A percentile compares a stretch with the other conserved stretches of the same genome.
phyloP scores from a whole-genome alignment of 2,329 filamentous ascomycete genomes.

The Herpotrichia juniperi region DNA sequence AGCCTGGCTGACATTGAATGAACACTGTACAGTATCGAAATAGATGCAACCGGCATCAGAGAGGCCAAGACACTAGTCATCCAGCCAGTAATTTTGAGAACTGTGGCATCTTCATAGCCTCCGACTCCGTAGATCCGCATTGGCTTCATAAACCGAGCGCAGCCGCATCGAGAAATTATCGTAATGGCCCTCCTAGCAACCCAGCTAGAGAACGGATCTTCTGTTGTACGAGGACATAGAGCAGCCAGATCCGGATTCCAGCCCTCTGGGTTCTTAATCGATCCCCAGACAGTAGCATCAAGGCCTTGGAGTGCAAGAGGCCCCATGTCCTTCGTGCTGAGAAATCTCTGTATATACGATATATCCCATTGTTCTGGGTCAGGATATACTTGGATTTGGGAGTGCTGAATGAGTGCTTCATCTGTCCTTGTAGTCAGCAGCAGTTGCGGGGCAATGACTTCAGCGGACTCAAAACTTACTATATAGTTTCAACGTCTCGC shows the following conservation, averaged over 20 bases:
- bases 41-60: conserved; percentile 26
- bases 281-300: background rate
- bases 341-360: conserved; percentile 19
- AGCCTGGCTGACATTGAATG: conserved; percentile 17
- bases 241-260: background rate
- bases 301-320: background rate
- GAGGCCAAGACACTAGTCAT: conserved; percentile 26
- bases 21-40: conserved; percentile 19
- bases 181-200: conserved; percentile 13
- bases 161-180: conserved; percentile 15
- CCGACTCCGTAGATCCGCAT: background rate
- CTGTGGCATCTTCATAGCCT: conserved; percentile 4
- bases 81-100: conserved; percentile 23
- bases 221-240: background rate
- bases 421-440: background rate
- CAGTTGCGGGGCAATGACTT: no score
- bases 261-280: background rate
- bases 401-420: conserved; percentile 14
- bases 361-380: conserved; percentile 21
- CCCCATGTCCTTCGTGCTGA: background rate
- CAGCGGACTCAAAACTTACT: conserved; percentile 17
- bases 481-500: conserved; percentile 17
- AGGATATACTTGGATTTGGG: conserved; percentile 10
- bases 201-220: conserved; percentile 26
- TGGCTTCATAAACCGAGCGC: conserved; percentile 17